These are phyloP conservation scores for Xylaria sp. DNA, from an alignment of 2,329 filamentous ascomycete genomes.

Conservation along the genomic window DNA sequence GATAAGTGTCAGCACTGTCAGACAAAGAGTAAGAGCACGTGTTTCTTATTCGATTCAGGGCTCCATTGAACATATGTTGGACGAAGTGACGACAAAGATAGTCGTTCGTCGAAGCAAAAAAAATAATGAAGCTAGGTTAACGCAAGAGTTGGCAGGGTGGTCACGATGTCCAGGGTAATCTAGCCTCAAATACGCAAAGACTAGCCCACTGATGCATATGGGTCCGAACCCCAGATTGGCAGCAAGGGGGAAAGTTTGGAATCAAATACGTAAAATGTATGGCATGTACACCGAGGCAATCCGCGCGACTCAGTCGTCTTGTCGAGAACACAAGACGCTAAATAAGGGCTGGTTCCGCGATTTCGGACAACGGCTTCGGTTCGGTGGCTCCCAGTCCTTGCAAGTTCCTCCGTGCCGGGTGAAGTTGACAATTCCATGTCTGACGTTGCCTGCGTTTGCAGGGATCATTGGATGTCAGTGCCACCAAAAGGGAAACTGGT, in stretches of 20 bases:
- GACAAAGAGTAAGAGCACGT: conserved; percentile 22
- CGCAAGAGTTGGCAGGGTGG: not conserved
- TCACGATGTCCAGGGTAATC: conserved; percentile 20
- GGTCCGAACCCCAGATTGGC: conserved; percentile 19
- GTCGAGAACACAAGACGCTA: conserved; percentile 9
- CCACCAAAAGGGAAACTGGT: conserved; percentile 24
- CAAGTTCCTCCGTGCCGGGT: not conserved
- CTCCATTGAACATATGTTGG: conserved; percentile 16
- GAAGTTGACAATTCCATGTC: not conserved
- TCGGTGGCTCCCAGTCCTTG: conserved; percentile 4
- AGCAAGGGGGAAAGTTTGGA: conserved; percentile 2
- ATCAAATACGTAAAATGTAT: conserved; percentile 33
- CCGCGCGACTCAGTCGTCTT: conserved; percentile 27
- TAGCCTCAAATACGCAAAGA: conserved; percentile 8
- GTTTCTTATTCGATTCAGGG: conserved; percentile 21
- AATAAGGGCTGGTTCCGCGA: conserved; percentile 16
- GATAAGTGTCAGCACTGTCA: conserved; percentile 4
- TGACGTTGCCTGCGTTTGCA: conserved; percentile 7
- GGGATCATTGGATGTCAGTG: conserved; percentile 9
- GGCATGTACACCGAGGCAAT: conserved; percentile 33
- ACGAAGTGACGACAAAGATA: conserved; percentile 10
- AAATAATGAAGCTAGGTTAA: conserved; percentile 8
- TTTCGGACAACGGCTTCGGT: conserved; percentile 10
- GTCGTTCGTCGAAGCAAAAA: not conserved
- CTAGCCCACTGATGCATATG: conserved; percentile 24